These are phyloP conservation scores for Nidula microcarpa DNA, from an alignment of 768 basidiomycete genomes.

Conservation along the genomic window DNA sequence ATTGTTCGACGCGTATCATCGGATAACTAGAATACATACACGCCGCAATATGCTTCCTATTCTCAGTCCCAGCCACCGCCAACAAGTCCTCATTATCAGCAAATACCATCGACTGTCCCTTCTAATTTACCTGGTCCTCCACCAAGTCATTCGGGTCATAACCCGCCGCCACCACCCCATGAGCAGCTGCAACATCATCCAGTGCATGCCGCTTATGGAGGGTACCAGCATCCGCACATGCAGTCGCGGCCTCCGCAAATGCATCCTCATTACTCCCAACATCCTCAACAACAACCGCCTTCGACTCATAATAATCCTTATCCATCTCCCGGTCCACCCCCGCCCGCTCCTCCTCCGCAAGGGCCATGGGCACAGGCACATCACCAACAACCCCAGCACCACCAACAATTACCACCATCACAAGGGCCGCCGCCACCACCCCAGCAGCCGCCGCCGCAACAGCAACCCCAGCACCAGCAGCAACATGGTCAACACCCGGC, in stretches of 20 bases:
- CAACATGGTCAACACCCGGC: conserved; percentile 10
- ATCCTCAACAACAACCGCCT: conserved; percentile 21
- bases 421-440: conserved; percentile 23
- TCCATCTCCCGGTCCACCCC: conserved; percentile 38
- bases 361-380: conserved; percentile 16
- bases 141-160: conserved; percentile 19
- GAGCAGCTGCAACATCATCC: conserved; percentile 40
- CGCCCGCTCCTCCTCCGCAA: conserved; percentile 21
- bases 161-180: conserved; percentile 22
- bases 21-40: background rate
- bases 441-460: conserved; percentile 15
- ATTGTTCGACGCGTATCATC: background rate
- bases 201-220: conserved; percentile 29
- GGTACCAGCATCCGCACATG: conserved; percentile 22
- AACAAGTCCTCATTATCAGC: conserved; percentile 25
- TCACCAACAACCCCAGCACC: conserved; percentile 13
- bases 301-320: conserved; percentile 37
- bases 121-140: conserved; percentile 17
- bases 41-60: conserved; percentile 39
- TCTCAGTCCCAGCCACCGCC: conserved; percentile 30
- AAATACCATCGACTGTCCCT: conserved; percentile 19
- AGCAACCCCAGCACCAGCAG: conserved; percentile 16
- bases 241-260: conserved; percentile 18
- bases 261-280: conserved; percentile 27
- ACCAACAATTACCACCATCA: conserved; percentile 19